These are phyloP conservation scores for Phytophthora podocarpi DNA, from an alignment of 352 stramenopile genomes.

Conservation along the genomic window DNA sequence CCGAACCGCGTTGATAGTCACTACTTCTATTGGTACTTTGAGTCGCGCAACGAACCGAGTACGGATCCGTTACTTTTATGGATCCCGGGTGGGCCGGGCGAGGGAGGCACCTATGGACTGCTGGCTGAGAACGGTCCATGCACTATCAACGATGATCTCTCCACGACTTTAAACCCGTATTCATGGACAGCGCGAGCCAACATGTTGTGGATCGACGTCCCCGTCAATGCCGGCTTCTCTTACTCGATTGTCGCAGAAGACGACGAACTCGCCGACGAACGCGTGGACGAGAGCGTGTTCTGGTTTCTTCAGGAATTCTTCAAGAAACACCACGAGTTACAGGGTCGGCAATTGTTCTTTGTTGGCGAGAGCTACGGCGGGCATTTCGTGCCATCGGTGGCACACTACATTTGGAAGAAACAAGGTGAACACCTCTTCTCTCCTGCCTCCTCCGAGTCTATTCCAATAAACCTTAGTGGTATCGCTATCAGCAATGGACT, in stretches of 20 bases:
- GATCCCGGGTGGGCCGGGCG: conserved; percentile 58
- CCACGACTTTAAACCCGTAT: conserved; percentile 47
- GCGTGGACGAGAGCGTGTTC: conserved; percentile 61
- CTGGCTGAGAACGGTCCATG: conserved; percentile 70
- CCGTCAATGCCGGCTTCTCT: conserved; percentile 53
- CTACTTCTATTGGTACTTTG: conserved; percentile 78
- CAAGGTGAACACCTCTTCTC: conserved; percentile 1
- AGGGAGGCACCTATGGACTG: conserved; percentile 50
- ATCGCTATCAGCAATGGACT: conserved; percentile 7
- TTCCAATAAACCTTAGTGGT: conserved; percentile 5
- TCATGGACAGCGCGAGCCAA: conserved; percentile 62
- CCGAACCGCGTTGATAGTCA: conserved; percentile 60
- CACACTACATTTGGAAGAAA: conserved; percentile 11
- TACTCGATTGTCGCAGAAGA: conserved; percentile 35
- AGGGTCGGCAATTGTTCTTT: conserved; percentile 53
- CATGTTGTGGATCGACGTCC: conserved; percentile 67
- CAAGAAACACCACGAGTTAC: conserved; percentile 45
- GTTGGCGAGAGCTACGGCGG: conserved; percentile 59
- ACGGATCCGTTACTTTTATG: conserved; percentile 59
- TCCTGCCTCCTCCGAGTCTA: background rate
- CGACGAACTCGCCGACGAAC: conserved; percentile 42
- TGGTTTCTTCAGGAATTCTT: conserved; percentile 62
- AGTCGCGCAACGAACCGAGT: conserved; percentile 41
- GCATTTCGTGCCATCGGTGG: background rate
- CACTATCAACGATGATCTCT: conserved; percentile 37